Evolutionary conservation across 345 rosid species (phyloP), one percentile per base, ranked within the genome.

Genomic region (Citrus unshiu): DNA sequence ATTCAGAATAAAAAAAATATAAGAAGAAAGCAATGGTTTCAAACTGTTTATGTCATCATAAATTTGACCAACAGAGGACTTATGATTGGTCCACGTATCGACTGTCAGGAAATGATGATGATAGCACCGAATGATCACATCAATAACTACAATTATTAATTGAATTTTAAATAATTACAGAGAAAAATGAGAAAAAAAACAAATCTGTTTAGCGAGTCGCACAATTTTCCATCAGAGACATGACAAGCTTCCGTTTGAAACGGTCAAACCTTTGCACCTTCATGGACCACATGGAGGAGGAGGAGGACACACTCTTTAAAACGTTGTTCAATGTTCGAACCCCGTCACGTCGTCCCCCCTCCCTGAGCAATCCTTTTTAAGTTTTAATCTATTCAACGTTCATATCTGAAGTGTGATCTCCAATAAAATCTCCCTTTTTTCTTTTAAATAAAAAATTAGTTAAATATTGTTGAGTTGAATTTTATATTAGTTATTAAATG

Each of bases 231-330:
- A 72, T 58, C 58, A 35, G 27, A 60, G 30, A 73, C 61, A n/a
- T 51, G 83, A 77, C 76, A 73, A 32, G 67, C 9, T 59, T 34
- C 54, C 75, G 57, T 61, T 77, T 37, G 46, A 32, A 16, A 18
- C 77, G 29, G 83, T 80, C 79, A 83, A 80, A 83, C 74, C 70
- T 68, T 60, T 72, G 51, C 51, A 18, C 57, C 6, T 1, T 14
- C 30, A 2, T 74, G 68, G 77, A 40, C 40, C 68, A 40, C 75
- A 8, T 43, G 75, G 16, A 0, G 34, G 34, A 32, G 34, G 34
- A 32, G 34, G 34, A 32, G 22, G 34, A 4, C 5, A 5, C 63
- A 51, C 68, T 16, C 35, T 25, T 10, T 8, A n/a, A 22, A n/a
- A 29, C 18, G 46, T 37, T 21, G 9, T 27, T 34, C 29, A 2